These are phyloP conservation scores for Omphalea diandra DNA, from an alignment of 441 rosid genomes.

Conservation along the genomic window DNA sequence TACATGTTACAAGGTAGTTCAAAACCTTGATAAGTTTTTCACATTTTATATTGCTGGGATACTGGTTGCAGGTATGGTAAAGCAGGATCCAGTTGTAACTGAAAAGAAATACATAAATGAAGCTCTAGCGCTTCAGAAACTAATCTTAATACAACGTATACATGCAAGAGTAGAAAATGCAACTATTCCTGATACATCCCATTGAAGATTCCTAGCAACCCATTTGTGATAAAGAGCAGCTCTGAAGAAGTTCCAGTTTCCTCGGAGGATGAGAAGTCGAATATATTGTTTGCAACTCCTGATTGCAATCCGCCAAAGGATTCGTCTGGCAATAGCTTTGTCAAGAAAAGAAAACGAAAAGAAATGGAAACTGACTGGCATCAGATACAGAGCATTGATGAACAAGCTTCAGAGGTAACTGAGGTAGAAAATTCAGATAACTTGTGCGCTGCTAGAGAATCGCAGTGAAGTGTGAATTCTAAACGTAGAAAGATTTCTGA, in stretches of 20 bases:
- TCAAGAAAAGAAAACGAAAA: constrained; percentile 25
- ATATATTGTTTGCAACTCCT: constrained; percentile 23
- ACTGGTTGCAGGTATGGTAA: constrained; percentile 27
- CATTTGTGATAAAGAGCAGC: constrained; percentile 45
- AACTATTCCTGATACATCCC: constrained; percentile 16
- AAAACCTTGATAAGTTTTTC: background rate
- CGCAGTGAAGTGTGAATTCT: constrained; percentile 48
- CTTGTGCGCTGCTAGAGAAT: constrained; percentile 20
- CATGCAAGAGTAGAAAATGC: constrained; percentile 10
- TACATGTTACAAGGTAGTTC: background rate
- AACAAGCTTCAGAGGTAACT: constrained; percentile 39
- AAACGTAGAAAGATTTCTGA: constrained; percentile 31
- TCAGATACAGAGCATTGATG: constrained; percentile 20
- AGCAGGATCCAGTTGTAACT: constrained; percentile 28
- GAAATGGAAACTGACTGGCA: constrained; percentile 22
- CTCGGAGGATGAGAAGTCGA: constrained; percentile 26
- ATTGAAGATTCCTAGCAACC: constrained; percentile 52
- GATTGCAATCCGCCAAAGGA: constrained; percentile 16
- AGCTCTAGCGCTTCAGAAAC: constrained; percentile 49
- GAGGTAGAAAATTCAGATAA: constrained; percentile 28
- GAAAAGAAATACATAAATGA: constrained; percentile 39
- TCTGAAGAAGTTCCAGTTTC: constrained; percentile 31
- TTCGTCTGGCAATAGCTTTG: constrained; percentile 6
- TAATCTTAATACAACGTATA: constrained; percentile 35
- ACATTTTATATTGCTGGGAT: background rate